These are phyloP conservation scores for Fusarium scirpi DNA, from an alignment of 2,329 filamentous ascomycete species.

Conservation along the genomic window DNA sequence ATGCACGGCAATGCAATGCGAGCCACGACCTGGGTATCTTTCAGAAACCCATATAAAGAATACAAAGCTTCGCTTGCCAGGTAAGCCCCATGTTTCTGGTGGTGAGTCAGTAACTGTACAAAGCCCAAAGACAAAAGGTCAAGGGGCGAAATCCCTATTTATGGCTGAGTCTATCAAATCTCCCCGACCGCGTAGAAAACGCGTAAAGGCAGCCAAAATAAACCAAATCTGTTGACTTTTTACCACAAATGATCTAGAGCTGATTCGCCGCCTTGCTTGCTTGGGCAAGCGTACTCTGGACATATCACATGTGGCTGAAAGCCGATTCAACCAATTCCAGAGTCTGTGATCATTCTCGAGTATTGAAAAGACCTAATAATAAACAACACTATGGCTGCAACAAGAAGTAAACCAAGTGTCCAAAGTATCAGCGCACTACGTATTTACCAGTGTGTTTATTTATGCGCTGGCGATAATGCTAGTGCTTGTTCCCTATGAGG, in stretches of 20 bases:
- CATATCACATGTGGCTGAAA: conserved; percentile 19
- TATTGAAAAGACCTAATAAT: not conserved
- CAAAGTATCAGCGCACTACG: not conserved
- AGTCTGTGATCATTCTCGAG: not conserved
- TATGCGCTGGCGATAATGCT: conserved; percentile 27
- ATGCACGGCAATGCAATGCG: conserved; percentile 42
- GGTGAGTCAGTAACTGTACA: not conserved
- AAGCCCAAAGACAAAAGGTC: conserved; percentile 6
- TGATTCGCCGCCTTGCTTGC: conserved; percentile 19
- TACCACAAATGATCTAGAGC: conserved; percentile 31
- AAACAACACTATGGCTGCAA: conserved; percentile 5
- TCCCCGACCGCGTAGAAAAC: conserved; percentile 34
- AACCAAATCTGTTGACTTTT: conserved; percentile 33
- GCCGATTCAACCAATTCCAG: conserved; percentile 40
- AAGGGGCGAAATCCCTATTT: conserved; percentile 5
- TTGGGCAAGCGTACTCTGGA: conserved; percentile 19
- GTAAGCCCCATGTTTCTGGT: conserved; percentile 1
- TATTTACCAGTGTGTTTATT: not conserved
- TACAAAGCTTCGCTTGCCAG: conserved; percentile 1
- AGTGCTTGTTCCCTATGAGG: conserved; percentile 11
- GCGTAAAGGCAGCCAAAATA: conserved; percentile 21
- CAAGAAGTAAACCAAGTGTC: conserved; percentile 4
- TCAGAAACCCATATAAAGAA: conserved; percentile 7
- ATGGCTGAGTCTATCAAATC: conserved; percentile 33
- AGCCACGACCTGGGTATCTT: conserved; percentile 31